phyloP scores from a whole-genome alignment of 192 early-diverging fungal species.

The Linnemannia zychae region DNA sequence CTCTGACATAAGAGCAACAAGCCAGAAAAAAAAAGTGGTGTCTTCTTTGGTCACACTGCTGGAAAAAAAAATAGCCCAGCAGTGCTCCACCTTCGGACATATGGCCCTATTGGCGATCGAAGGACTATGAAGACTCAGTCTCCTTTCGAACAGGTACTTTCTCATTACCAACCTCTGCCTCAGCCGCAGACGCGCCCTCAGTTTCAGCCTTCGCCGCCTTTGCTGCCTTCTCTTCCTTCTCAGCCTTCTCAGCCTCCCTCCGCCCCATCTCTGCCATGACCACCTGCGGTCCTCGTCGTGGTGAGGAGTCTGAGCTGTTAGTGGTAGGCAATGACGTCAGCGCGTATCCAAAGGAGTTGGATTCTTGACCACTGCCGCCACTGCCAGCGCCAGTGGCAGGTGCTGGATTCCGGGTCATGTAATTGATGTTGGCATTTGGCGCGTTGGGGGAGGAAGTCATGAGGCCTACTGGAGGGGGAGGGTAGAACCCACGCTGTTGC shows the following conservation, averaged over 20 bases:
- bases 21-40: too few relatives aligned
- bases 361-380: not conserved
- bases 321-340: slow-evolving; percentile 12
- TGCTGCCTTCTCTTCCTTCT: not conserved
- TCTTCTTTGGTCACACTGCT: too few relatives aligned
- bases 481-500: slow-evolving; percentile 27
- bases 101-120: too few relatives aligned
- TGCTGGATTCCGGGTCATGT: not conserved
- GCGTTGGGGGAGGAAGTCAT: not conserved
- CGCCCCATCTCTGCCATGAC: slow-evolving; percentile 42
- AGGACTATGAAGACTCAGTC: too few relatives aligned
- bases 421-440: not conserved
- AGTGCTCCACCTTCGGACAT: too few relatives aligned
- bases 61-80: too few relatives aligned
- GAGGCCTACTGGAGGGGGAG: slow-evolving; percentile 19
- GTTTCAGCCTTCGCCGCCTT: too few relatives aligned
- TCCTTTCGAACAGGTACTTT: too few relatives aligned
- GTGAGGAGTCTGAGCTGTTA: slow-evolving; percentile 21
- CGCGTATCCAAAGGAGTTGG: not conserved
- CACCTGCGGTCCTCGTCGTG: slow-evolving; percentile 39
- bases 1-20: too few relatives aligned
- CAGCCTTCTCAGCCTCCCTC: slow-evolving; percentile 21
- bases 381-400: not conserved
- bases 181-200: too few relatives aligned
- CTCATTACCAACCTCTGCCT: too few relatives aligned